Conservation (phyloP, 306 rosid species). For the Albizia julibrissin region DNA sequence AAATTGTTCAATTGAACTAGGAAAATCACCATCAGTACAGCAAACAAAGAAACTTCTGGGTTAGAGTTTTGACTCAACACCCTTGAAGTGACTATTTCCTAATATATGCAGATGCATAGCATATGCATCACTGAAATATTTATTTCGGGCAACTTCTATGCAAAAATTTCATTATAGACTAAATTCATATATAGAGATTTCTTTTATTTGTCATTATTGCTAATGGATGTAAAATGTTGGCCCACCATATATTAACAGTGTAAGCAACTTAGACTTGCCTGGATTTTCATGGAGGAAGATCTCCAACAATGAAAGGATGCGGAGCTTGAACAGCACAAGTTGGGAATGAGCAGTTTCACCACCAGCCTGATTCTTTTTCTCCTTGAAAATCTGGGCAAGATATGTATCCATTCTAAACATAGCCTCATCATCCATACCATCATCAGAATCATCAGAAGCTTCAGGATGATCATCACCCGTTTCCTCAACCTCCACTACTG, state of each 20-base stretch:
- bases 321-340: constrained; percentile 85
- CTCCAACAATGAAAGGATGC: constrained; percentile 89
- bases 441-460: constrained; percentile 89
- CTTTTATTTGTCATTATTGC: not conserved
- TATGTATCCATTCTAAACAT: constrained; percentile 91
- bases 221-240: constrained; percentile 2
- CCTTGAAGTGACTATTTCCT: not conserved
- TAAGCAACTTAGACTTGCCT: constrained; percentile 46
- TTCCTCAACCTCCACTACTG: constrained; percentile 59
- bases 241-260: not conserved
- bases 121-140: not conserved
- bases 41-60: not conserved
- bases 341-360: constrained; percentile 86
- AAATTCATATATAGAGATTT: not conserved
- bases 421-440: constrained; percentile 97
- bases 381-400: constrained; percentile 83
- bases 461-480: constrained; percentile 48
- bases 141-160: not conserved
- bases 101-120: not conserved
- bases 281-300: constrained; percentile 93
- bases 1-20: not conserved
- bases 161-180: not conserved
- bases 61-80: not conserved
- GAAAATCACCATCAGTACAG: constrained; percentile 10
- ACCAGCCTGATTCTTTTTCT: constrained; percentile 74